Evolutionary conservation across 345 rosid genomes (phyloP), one percentile per base, ranked within the genome.

Genomic region (Kandelia obovata): DNA sequence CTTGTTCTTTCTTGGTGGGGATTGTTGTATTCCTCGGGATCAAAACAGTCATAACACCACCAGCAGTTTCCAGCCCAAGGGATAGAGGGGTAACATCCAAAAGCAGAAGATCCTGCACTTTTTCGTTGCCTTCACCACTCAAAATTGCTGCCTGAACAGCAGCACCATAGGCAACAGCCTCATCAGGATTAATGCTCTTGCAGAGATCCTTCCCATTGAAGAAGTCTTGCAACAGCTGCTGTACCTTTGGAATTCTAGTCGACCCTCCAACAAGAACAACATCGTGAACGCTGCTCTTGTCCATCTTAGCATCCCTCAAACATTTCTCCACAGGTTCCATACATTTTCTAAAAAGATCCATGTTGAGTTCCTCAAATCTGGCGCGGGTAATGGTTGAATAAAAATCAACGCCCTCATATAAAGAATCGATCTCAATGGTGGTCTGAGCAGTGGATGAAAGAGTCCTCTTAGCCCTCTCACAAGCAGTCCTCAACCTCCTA

Each of bases 241-340:
- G 85, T 66, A 83, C 83, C 73, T 77, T 85, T 0, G 86, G 89
- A 53, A 85, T 85, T 69, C 89, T 78, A 5, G 86, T 85, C 1
- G 89, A 85, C 0, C 89, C 86, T 67, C 89, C 89, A 10, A 85
- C 89, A 37, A 83, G 85, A 23, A 85, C 89, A 56, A 69, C 82
- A 53, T 83, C 89, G 19, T 85, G 78, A 37, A 83, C 72, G 3
- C 31, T 30, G 70, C 78, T 83, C 79, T 85, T 85, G 43, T 81
- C 83, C 86, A 85, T 77, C 76, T 79, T 81, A 0, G 83, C 85
- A 71, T 85, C 86, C 47, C 82, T 77, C 75, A 81, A 71, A 60
- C 89, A 85, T 70, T 85, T 83, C 76, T 79, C 85, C 19, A 83
- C 82, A 0, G 79, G 83, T 62, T 85, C 89, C 89, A 85, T 77